phyloP scores from a whole-genome alignment of 2,329 filamentous ascomycete genomes.

The Lachnum nothofagi region DNA sequence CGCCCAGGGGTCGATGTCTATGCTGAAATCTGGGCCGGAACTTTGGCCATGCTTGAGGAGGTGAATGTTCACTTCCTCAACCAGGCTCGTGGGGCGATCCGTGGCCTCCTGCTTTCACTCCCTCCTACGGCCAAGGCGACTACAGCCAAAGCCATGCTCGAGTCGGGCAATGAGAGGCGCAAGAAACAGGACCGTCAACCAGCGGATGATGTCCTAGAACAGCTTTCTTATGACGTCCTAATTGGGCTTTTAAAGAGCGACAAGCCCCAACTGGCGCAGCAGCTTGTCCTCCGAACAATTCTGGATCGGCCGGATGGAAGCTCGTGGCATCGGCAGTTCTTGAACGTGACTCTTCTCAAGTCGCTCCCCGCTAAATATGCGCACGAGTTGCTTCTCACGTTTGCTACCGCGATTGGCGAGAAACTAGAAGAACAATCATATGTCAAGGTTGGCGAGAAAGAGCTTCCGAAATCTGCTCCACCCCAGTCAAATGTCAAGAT shows the following conservation, averaged over 20 bases:
- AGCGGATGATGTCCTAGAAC: slow-evolving; percentile 17
- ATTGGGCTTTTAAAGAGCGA: slow-evolving; percentile 29
- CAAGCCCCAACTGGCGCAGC: slow-evolving; percentile 29
- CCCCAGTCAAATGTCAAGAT: slow-evolving; percentile 33
- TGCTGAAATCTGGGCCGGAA: slow-evolving; percentile 10
- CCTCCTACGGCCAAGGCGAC: slow-evolving; percentile 9
- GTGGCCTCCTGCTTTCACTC: slow-evolving; percentile 1
- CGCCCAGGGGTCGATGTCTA: slow-evolving; percentile 5
- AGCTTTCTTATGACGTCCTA: slow-evolving; percentile 27
- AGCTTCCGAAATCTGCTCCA: slow-evolving; percentile 3
- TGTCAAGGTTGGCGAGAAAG: slow-evolving; percentile 8
- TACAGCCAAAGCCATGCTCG: slow-evolving; percentile 12
- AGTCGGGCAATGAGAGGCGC: slow-evolving; percentile 9
- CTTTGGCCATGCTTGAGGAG: slow-evolving; percentile 10
- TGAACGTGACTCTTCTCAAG: slow-evolving; percentile 32
- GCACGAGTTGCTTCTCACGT: slow-evolving; percentile 25
- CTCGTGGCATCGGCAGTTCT: slow-evolving; percentile 39
- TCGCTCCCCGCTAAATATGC: slow-evolving; percentile 32
- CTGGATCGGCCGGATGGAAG: slow-evolving; percentile 35
- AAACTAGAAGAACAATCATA: slow-evolving; percentile 27
- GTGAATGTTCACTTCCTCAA: slow-evolving; percentile 8
- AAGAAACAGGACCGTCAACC: slow-evolving; percentile 9
- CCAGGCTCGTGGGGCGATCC: slow-evolving; percentile 1
- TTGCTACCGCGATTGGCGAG: slow-evolving; percentile 31
- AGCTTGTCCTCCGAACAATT: slow-evolving; percentile 30